Base-by-base conservation (phyloP, 228 moss, liverwort and hornwort species). In the Sphagnum magellanicum region DNA sequence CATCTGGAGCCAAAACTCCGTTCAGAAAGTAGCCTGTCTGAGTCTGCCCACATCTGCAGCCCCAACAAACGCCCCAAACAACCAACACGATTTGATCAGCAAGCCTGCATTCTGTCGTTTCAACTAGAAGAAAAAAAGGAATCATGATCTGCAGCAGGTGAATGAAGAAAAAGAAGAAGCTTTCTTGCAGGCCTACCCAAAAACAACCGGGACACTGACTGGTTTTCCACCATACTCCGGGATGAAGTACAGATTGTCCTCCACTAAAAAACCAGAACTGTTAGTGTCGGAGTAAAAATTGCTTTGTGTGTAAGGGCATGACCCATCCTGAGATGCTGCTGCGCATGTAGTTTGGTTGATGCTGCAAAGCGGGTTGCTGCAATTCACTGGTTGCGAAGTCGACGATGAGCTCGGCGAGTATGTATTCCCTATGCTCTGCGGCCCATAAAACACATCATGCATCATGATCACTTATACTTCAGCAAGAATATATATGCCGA, bases 171-270 rank as follows among this genome's bases (percentile, higher is more conserved):
- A 32, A 6, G 5, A 14, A 59, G 16, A 52, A 16, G 6, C 16
- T 32, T 0, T 13, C 46, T 68, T 59, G 59, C 9, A 66, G 46
- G n/a, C 75, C 73, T 70, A 95, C 95, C 95, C 96, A 15, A 96
- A 59, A 13, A 90, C 73, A 52, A 97, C 60, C 5, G 83, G 81
- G 16, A 81, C 63, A 61, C 88, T 79, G 4, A 79, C 75, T 1
- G 63, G 13, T 8, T 8, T 48, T 52, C 84, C 73, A 48, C 91
- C 87, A 16, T 65, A 61, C 69, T 91, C 84, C 10, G 79, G 80
- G 49, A 12, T 65, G 17, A 97, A 84, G 70, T 93, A 84, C 76
- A 97, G 63, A 9, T 63, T 74, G 61, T 97, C 97, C 70, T 90
- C 73, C 5, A 88, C 89, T 49, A 97, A 49, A 3, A 70, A 80